Evolutionary conservation across 2,329 filamentous ascomycete genomes (phyloP).

Genomic region (Colletotrichum scovillei): DNA sequence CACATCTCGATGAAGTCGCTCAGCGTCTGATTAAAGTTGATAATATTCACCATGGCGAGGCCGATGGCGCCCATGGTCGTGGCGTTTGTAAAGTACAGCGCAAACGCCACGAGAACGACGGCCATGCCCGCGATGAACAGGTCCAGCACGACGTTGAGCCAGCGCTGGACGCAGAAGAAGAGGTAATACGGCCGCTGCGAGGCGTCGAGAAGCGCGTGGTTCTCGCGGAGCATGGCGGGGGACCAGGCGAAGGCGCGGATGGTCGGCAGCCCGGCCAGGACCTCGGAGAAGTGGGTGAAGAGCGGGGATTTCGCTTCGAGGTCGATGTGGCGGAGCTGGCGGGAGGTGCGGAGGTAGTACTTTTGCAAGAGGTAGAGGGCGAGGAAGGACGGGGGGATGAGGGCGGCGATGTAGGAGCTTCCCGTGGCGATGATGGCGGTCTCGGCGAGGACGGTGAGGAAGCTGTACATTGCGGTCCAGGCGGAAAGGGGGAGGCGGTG

Average conservation of each 20-base stretch:
- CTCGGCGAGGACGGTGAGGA: conserved; percentile 52
- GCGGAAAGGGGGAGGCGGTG: conserved; percentile 48
- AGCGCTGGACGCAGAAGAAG: conserved; percentile 60
- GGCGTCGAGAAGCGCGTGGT: conserved; percentile 49
- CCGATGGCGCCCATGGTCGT: conserved; percentile 46
- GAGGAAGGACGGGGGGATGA: conserved; percentile 54
- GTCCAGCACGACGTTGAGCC: conserved; percentile 60
- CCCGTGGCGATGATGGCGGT: conserved; percentile 56
- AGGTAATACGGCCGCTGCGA: conserved; percentile 63
- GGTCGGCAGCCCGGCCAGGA: conserved; percentile 57
- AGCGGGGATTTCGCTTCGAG: conserved; percentile 61
- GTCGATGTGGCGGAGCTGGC: conserved; percentile 65
- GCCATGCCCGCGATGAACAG: conserved; percentile 61
- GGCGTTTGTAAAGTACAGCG: conserved; percentile 43
- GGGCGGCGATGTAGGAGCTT: conserved; percentile 55
- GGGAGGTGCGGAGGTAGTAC: conserved; percentile 66
- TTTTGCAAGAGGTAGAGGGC: conserved; percentile 59
- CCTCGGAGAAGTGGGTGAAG: conserved; percentile 63
- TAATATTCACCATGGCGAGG: conserved; percentile 41
- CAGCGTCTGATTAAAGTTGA: conserved; percentile 45
- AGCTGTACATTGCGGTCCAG: conserved; percentile 6
- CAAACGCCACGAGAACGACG: conserved; percentile 59
- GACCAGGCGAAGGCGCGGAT: conserved; percentile 64
- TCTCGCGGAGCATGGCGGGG: conserved; percentile 49
- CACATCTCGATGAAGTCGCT: conserved; percentile 46